These are phyloP conservation scores for Kwoniella sp. DNA, from an alignment of 768 basidiomycete genomes.

Conservation along the genomic window DNA sequence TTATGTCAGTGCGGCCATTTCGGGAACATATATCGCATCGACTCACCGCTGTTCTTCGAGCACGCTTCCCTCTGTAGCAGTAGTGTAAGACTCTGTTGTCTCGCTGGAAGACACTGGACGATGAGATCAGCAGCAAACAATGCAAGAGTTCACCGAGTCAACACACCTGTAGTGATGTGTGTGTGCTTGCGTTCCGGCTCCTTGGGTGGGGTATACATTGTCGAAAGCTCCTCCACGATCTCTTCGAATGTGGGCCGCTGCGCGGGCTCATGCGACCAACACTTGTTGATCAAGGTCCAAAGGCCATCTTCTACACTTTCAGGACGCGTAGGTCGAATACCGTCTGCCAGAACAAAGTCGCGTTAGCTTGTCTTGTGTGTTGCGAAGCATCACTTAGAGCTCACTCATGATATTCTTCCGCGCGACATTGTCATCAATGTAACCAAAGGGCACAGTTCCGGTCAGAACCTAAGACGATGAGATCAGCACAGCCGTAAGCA, in stretches of 20 bases:
- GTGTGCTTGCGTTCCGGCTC: slow-evolving; percentile 10
- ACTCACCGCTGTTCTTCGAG: slow-evolving; percentile 22
- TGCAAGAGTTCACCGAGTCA: neutral
- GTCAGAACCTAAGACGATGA: slow-evolving; percentile 32
- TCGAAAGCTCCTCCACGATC: slow-evolving; percentile 24
- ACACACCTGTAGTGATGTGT: slow-evolving; percentile 12
- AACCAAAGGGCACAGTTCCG: slow-evolving; percentile 31
- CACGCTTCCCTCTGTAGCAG: slow-evolving; percentile 17
- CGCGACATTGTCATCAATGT: slow-evolving; percentile 55
- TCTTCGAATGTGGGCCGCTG: slow-evolving; percentile 33
- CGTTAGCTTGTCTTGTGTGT: neutral
- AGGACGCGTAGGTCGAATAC: slow-evolving; percentile 32
- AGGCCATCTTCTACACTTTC: slow-evolving; percentile 20
- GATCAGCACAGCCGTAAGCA: slow-evolving; percentile 18
- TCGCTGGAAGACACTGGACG: slow-evolving; percentile 15
- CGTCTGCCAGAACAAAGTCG: slow-evolving; percentile 4
- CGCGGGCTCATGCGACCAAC: slow-evolving; percentile 37
- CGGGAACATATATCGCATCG: too few relatives aligned
- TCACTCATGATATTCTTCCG: slow-evolving; percentile 57
- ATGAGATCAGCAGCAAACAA: neutral
- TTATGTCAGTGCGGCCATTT: too few relatives aligned
- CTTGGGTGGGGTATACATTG: slow-evolving; percentile 24
- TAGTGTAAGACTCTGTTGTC: slow-evolving; percentile 19
- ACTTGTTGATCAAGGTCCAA: slow-evolving; percentile 26
- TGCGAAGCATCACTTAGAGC: too few relatives aligned